Evolutionary conservation across 2,329 filamentous ascomycete species (phyloP), one percentile per base, ranked within the genome.

Genomic region (Chalaropsis thielavioides): DNA sequence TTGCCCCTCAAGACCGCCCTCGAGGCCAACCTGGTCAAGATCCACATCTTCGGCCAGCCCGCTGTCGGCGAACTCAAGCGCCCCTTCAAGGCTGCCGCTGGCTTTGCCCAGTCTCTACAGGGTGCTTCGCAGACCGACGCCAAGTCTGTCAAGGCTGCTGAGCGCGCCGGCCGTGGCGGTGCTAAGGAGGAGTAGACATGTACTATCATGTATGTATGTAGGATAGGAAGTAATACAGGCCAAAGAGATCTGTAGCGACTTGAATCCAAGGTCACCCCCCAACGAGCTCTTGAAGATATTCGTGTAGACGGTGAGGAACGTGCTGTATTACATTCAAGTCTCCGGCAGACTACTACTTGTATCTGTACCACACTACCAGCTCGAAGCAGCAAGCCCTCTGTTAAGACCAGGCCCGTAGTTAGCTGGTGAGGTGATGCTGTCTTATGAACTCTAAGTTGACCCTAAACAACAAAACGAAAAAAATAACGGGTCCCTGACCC

Each of bases 11-110:
- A 99, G 87, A 83, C 88, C 74, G 92, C 91, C 58, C 83, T 99
- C 76, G 94, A 99, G 82, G 83, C 87, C 79, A 97, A 96, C 82
- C 81, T 96, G 72, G 84, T 94, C 81, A 96, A 97, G 84, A 92
- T 99, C 73, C 89, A 97, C 78, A 71, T 99, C 69, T 88, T 92
- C 69, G 92, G 92, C 72, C 81, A 94, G 76, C 84, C 92, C 46
- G 92, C 94, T 49, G 83, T 80, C 66, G 94, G 92, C 64, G 94
- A 99, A 69, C 83, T 99, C 71, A 94, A 95, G 84, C 84, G 94
- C 68, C 94, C 94, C 69, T 99, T 95, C 87, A 99, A 97, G 86
- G 82, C 85, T 62, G 77, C 82, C 67, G 87, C 83, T 68, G 91
- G 92, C 63, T 83, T 97, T 75, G 91, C 95, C 88, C 84, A 84